These are phyloP conservation scores for Solanum paucissectum DNA, from an alignment of 257 asterid species.

Conservation along the genomic window DNA sequence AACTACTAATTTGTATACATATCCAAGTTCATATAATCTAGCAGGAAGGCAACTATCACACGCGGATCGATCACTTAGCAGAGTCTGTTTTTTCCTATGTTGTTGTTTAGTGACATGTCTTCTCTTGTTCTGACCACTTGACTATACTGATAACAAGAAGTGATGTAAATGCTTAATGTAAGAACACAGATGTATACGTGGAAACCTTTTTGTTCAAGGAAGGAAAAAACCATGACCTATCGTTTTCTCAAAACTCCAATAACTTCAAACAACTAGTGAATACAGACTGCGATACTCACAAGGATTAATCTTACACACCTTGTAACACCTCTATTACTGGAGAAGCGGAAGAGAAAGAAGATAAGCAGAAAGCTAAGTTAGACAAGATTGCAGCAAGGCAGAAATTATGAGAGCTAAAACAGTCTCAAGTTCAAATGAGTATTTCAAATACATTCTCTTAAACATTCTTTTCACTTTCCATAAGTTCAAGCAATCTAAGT, in stretches of 20 bases:
- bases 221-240: too few relatives aligned
- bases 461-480: not conserved
- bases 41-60: slow-evolving; percentile 31
- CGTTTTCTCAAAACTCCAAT: too few relatives aligned
- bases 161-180: too few relatives aligned
- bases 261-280: too few relatives aligned
- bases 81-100: slow-evolving; percentile 41
- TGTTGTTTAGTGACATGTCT: slow-evolving; percentile 50
- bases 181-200: too few relatives aligned
- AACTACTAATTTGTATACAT: slow-evolving; percentile 15
- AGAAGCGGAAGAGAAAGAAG: not conserved
- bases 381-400: not conserved
- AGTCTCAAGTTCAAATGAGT: not conserved
- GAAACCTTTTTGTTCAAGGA: too few relatives aligned
- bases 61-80: slow-evolving; percentile 43
- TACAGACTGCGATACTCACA: too few relatives aligned
- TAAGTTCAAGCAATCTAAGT: not conserved
- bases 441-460: not conserved
- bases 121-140: slow-evolving; percentile 26
- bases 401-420: not conserved
- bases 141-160: too few relatives aligned
- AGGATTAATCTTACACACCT: too few relatives aligned
- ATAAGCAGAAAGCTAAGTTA: not conserved
- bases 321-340: not conserved
- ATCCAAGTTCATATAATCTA: slow-evolving; percentile 35